Evolutionary conservation across 371 early-diverging fungal genomes (phyloP).

Genomic region (Globomyces sp.): DNA sequence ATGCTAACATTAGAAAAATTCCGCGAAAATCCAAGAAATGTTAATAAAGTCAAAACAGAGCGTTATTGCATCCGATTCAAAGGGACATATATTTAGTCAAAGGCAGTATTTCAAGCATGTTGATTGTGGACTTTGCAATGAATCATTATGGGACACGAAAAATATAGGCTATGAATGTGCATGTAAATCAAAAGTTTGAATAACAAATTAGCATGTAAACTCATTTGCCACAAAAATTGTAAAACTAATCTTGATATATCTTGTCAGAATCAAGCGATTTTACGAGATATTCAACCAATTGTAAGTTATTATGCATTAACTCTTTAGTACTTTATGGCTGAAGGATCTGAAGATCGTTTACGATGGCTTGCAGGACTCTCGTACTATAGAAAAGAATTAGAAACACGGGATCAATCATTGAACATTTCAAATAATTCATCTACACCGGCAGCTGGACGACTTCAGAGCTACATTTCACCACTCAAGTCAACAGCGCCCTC

Average conservation of each 20-base stretch:
- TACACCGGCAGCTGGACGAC: too few species aligned
- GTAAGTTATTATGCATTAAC: conserved; percentile 23
- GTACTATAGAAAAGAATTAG: conserved; percentile 36
- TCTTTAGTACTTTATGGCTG: conserved; percentile 49
- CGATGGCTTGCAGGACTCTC: conserved; percentile 46
- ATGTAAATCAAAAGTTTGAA: conserved; percentile 23
- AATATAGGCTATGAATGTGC: conserved; percentile 43
- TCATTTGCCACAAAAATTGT: conserved; percentile 46
- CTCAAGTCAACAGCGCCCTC: not conserved
- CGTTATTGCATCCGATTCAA: conserved; percentile 5
- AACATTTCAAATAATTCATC: too few species aligned
- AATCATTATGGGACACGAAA: conserved; percentile 45
- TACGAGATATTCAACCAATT: conserved; percentile 35
- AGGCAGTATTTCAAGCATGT: conserved; percentile 46
- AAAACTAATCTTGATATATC: conserved; percentile 31
- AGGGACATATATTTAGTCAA: conserved; percentile 42
- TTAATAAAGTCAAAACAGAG: conserved; percentile 26
- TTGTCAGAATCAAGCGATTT: conserved; percentile 33
- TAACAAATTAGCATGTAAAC: conserved; percentile 35
- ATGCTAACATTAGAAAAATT: conserved; percentile 12
- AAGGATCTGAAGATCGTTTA: conserved; percentile 30
- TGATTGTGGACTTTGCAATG: conserved; percentile 49
- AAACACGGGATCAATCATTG: not conserved
- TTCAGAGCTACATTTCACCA: not conserved
- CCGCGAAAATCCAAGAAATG: conserved; percentile 13